Conservation (phyloP, 805 yeast species). For the Nakazawaea holstii region DNA sequence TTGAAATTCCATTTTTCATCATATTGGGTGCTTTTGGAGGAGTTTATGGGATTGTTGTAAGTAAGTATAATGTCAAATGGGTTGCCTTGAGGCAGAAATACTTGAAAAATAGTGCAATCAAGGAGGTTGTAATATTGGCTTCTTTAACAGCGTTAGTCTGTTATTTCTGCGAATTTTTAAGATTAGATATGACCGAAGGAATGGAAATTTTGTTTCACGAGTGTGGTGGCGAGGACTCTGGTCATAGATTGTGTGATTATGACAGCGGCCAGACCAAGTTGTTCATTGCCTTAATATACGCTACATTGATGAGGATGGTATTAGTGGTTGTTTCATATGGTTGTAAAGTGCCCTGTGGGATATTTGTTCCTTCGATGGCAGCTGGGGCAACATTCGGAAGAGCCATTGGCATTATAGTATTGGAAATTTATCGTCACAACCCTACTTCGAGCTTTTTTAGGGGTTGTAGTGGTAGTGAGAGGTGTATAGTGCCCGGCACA, state of each 20-base stretch:
- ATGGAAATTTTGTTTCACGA: slow-evolving; percentile 89
- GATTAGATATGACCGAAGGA: slow-evolving; percentile 90
- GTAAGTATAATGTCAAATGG: slow-evolving; percentile 68
- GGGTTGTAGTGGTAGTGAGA: slow-evolving; percentile 29
- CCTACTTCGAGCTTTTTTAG: slow-evolving; percentile 30
- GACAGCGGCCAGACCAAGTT: slow-evolving; percentile 25
- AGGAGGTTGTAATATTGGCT: slow-evolving; percentile 69
- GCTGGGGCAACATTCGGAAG: slow-evolving; percentile 95
- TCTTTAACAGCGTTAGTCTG: slow-evolving; percentile 68
- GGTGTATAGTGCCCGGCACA: slow-evolving; percentile 86
- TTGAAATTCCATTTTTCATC: slow-evolving; percentile 77
- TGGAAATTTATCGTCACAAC: slow-evolving; percentile 35
- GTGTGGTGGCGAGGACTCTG: slow-evolving; percentile 45
- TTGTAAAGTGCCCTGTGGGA: slow-evolving; percentile 94
- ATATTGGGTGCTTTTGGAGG: slow-evolving; percentile 90
- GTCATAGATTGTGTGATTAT: slow-evolving; percentile 33
- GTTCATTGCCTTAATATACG: slow-evolving; percentile 53
- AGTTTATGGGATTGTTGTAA: slow-evolving; percentile 72
- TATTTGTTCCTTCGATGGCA: slow-evolving; percentile 95
- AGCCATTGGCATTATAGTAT: slow-evolving; percentile 71
- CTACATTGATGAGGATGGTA: slow-evolving; percentile 64
- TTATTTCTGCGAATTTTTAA: slow-evolving; percentile 76
- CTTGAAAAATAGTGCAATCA: slow-evolving; percentile 50
- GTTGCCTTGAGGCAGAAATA: slow-evolving; percentile 74
- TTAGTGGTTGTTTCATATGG: slow-evolving; percentile 86